Evolutionary conservation across 495 filamentous ascomycete genomes (phyloP), one percentile per base, ranked within the genome.

Genomic region (Aspergillus conjunctus): DNA sequence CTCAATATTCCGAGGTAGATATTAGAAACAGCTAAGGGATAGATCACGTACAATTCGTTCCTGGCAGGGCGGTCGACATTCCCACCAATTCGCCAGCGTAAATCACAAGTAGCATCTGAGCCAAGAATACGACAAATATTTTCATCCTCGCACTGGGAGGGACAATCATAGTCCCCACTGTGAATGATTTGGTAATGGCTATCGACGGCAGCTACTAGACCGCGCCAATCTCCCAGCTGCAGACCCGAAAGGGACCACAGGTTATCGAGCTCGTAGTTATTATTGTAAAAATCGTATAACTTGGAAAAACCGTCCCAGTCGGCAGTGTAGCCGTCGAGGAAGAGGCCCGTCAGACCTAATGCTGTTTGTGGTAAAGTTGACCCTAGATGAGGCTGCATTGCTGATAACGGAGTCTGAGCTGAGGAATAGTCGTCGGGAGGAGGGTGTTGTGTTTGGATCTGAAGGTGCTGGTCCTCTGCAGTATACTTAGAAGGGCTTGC

Each of bases 161-260:
- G 50, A 59, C 76, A 79, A 0, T 73, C 60, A 55, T 61, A 72
- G 10, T 62, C 61, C 6, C 72, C 77, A 43, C 73, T 58, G 60
- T 79, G 77, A 22, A 75, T 33, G 7, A 76, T 62, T 30, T 77
- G 70, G 53, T 77, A 79, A 57, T 81, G 77, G 54, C 73, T 78
- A 57, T 81, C 77, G 10, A 81, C 69, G n/a, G 77, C 77, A 17
- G 78, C 77, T 2, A 81, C 77, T 10, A 81, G 37, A 0, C 75
- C 75, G 37, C 74, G 74, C 74, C 75, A 81, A 44, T 79, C 74
- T 8, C 75, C 72, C 44, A 75, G 73, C 54, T 78, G 70, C 1
- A 81, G 66, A 46, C 78, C 78, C 5, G 78, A 81, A 4, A 81
- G 60, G 34, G 72, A 69, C 70, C 75, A 76, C 10, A 81, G 57